phyloP scores from a whole-genome alignment of 1,284 basidiomycete species.

The Anthracocystis walkeri region DNA sequence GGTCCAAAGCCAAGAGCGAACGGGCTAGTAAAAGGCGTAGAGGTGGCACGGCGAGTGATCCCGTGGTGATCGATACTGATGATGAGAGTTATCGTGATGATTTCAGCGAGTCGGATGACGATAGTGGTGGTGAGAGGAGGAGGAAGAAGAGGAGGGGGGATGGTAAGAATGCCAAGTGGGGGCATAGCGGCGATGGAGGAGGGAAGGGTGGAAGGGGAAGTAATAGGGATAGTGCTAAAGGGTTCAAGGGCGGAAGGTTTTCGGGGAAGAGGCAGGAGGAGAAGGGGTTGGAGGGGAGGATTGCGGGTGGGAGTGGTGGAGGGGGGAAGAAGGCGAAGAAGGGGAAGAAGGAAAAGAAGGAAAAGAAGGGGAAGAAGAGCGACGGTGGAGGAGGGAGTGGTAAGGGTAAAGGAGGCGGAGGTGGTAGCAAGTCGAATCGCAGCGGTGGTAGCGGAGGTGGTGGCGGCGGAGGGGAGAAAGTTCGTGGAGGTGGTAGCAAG shows the following conservation, averaged over 20 bases:
- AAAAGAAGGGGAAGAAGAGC: not conserved
- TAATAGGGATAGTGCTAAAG: not conserved
- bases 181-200: conserved; percentile 21
- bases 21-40: conserved; percentile 12
- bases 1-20: not conserved
- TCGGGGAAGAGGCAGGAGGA: conserved; percentile 11
- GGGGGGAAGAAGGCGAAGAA: conserved; percentile 4
- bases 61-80: conserved; percentile 18
- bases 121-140: not conserved
- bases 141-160: conserved; percentile 20
- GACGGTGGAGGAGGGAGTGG: not conserved
- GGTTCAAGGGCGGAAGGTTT: conserved; percentile 16
- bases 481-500: conserved; percentile 45
- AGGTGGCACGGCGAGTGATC: conserved; percentile 12
- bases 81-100: conserved; percentile 7
- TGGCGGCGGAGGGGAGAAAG: conserved; percentile 21
- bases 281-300: not conserved
- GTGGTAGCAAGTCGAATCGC: conserved; percentile 2
- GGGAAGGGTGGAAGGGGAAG: not conserved
- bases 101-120: conserved; percentile 10
- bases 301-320: conserved; percentile 2
- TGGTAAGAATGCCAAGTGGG: conserved; percentile 29
- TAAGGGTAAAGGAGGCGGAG: conserved; percentile 1
- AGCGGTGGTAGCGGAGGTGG: conserved; percentile 4
- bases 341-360: conserved; percentile 1